Conservation (phyloP, 2,329 filamentous ascomycete species). For the Cytospora paraplurivora region DNA sequence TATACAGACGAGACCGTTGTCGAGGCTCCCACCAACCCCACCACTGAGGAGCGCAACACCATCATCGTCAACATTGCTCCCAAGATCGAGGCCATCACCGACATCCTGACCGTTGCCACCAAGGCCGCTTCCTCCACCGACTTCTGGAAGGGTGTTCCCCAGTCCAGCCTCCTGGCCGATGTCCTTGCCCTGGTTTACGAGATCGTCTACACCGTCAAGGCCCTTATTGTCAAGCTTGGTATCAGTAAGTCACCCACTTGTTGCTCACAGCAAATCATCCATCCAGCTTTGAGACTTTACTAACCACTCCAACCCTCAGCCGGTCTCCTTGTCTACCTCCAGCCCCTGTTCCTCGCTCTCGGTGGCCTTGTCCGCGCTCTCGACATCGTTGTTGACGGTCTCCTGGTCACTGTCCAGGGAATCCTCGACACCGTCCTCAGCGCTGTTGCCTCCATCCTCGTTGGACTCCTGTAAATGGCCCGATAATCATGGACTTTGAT, state of each 20-base stretch:
- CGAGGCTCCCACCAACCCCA: conserved; percentile 32
- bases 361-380: conserved; percentile 33
- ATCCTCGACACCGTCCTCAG: conserved; percentile 32
- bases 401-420: conserved; percentile 33
- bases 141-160: conserved; percentile 12
- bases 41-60: conserved; percentile 29
- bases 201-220: conserved; percentile 34
- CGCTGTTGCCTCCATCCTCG: conserved; percentile 29
- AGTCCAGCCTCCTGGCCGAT: conserved; percentile 30
- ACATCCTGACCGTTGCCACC: conserved; percentile 32
- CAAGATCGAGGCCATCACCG: conserved; percentile 34
- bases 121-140: conserved; percentile 31
- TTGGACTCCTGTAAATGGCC: conserved; percentile 28
- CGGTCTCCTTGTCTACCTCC: conserved; percentile 31
- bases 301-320: conserved; percentile 14
- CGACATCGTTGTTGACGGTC: conserved; percentile 33
- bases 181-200: conserved; percentile 34
- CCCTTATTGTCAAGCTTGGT: conserved; percentile 35
- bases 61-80: conserved; percentile 32
- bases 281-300: background rate
- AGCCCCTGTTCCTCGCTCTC: conserved; percentile 34
- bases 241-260: conserved; percentile 30
- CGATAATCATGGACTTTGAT: background rate
- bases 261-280: background rate
- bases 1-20: conserved; percentile 32